Base-by-base conservation (phyloP, 2,329 filamentous ascomycete genomes). In the Camptophora hylomeconis region DNA sequence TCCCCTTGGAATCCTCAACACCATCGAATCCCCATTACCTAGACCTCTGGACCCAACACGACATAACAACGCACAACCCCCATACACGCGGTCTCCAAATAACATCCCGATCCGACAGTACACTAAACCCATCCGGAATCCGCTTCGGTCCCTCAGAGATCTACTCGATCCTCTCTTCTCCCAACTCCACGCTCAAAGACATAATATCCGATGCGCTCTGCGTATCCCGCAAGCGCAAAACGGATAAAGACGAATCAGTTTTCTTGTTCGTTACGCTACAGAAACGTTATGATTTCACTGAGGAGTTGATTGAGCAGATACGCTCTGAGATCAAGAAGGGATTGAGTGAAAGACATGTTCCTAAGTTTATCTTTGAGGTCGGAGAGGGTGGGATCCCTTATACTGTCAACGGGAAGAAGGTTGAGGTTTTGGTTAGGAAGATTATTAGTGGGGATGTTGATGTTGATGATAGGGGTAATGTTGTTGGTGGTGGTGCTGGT, bases 401-500 rank as follows among this genome's bases (percentile, higher is more conserved):
- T 12, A 62, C 58, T 7, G 54, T 64, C 22, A 62, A 63, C 32
- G 59, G 60, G 5, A 63, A 63, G 44, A 63, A 62, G 35, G 54
- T 62, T 16, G 53, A 57, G 49, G 55, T 50, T 26, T 52, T 48
- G 17, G 55, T 65, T 21, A 64, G 56, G 49, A 47, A 53, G 36
- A 51, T 52, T 12, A 50, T 54, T 11, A 49, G 39, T 35, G 58
- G 60, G 7, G n/a, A n/a, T n/a, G 49, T 42, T 15, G 50, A 48
- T 30, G 54, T 55, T 7, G 35, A 51, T n/a, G n/a, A n/a, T n/a
- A n/a, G n/a, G n/a, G n/a, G n/a, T n/a, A n/a, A n/a, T 39, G n/a
- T n/a, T n/a, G n/a, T n/a, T n/a, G n/a, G n/a, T n/a, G n/a, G n/a
- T n/a, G n/a, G n/a, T n/a, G n/a, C n/a, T n/a, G 49, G 42, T 15